Evolutionary conservation across 495 filamentous ascomycete species (phyloP).

Genomic region (Filosporella fistucella): DNA sequence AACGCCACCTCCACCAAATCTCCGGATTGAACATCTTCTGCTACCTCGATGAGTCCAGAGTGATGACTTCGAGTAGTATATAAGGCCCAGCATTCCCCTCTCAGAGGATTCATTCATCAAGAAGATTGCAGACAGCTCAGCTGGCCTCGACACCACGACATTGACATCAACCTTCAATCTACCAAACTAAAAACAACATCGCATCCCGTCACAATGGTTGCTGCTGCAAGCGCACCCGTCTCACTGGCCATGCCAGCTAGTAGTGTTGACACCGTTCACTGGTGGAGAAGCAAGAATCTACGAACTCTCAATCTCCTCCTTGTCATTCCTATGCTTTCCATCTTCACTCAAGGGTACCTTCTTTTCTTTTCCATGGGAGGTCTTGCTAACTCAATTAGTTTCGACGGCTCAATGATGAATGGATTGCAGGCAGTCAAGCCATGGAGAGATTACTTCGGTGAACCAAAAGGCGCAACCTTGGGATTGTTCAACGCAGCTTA

Average conservation of each 20-base stretch:
- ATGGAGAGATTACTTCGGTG: conserved; percentile 40
- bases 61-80: no score
- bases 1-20: no score
- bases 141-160: background rate
- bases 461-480: conserved; percentile 29
- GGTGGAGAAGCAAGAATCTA: conserved; percentile 18
- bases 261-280: conserved; percentile 8
- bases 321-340: conserved; percentile 5
- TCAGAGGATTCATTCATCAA: no score
- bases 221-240: background rate
- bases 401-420: conserved; percentile 3
- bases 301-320: conserved; percentile 13
- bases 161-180: background rate
- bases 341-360: conserved; percentile 12
- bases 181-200: no score
- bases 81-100: no score
- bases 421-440: conserved; percentile 42
- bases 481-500: conserved; percentile 54
- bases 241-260: background rate
- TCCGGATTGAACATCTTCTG: no score
- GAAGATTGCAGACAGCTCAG: background rate
- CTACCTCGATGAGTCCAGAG: no score
- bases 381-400: background rate
- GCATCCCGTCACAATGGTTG: no score
- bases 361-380: background rate